These are phyloP conservation scores for Carex littledalei DNA, from an alignment of 176 grass and related monocot species.

Conservation along the genomic window DNA sequence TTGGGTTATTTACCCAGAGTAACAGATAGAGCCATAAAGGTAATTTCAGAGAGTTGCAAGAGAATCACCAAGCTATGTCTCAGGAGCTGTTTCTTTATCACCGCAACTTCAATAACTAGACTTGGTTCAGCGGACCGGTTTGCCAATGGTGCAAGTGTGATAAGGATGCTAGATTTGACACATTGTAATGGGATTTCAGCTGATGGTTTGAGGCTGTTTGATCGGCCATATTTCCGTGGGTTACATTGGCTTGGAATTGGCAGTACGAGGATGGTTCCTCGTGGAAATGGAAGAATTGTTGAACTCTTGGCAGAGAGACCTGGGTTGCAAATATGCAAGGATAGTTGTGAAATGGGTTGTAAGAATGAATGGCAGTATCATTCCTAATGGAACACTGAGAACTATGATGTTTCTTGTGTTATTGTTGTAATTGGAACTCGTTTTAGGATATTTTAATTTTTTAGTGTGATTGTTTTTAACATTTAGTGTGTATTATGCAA, in stretches of 20 bases:
- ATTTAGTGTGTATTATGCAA: not conserved
- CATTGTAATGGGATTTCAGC: constrained; percentile 58
- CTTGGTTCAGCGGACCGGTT: constrained; percentile 39
- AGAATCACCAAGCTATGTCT: constrained; percentile 56
- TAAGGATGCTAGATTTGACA: constrained; percentile 81
- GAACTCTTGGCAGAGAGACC: constrained; percentile 46
- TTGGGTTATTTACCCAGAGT: constrained; percentile 59
- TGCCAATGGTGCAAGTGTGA: constrained; percentile 33
- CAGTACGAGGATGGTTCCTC: constrained; percentile 42
- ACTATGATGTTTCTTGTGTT: not conserved
- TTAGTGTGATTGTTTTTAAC: not conserved
- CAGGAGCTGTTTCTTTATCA: constrained; percentile 60
- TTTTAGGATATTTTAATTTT: constrained; percentile 13
- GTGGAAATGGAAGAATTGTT: constrained; percentile 31
- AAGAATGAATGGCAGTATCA: constrained; percentile 54
- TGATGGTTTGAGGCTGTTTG: constrained; percentile 44
- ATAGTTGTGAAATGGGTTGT: constrained; percentile 78
- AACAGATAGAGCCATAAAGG: constrained; percentile 50
- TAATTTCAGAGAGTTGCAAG: constrained; percentile 53
- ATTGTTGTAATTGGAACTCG: not conserved
- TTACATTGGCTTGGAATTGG: constrained; percentile 89
- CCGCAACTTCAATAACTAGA: constrained; percentile 43
- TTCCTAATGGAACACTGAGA: constrained; percentile 6
- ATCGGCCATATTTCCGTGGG: constrained; percentile 57
- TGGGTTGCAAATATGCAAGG: constrained; percentile 59